A percentile compares a stretch with the other conserved stretches of the same genome.
Evolutionary conservation across 2,329 filamentous ascomycete species (phyloP).

Genomic region (Colletotrichum gigasporum): DNA sequence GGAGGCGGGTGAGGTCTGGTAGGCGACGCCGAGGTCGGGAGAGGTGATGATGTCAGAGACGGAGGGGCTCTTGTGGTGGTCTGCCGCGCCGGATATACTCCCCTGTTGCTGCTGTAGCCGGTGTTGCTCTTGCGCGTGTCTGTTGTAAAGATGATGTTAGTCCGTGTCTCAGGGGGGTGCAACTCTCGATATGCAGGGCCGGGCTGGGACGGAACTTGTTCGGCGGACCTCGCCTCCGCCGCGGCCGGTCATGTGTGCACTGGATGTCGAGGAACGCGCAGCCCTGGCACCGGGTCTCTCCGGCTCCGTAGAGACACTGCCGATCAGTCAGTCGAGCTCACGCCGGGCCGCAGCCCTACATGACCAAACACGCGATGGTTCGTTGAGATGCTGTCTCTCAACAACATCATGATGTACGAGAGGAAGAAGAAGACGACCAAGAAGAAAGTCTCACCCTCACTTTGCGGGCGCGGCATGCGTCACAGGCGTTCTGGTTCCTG

Average conservation of each 20-base stretch:
- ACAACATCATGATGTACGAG: background rate
- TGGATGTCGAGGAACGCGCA: constrained; percentile 37
- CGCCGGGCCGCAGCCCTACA: background rate
- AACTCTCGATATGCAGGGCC: background rate
- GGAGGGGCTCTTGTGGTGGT: constrained; percentile 4
- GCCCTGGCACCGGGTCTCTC: constrained; percentile 32
- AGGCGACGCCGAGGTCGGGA: constrained; percentile 7
- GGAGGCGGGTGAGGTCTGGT: constrained; percentile 12
- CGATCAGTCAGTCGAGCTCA: background rate
- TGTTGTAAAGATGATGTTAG: constrained; percentile 11
- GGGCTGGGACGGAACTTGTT: constrained; percentile 34
- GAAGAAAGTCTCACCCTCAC: constrained; percentile 34
- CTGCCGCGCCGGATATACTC: background rate
- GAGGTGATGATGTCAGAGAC: constrained; percentile 18
- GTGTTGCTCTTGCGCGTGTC: constrained; percentile 7
- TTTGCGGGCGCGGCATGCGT: constrained; percentile 40
- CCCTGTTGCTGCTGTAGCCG: background rate
- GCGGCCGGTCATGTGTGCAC: constrained; percentile 39
- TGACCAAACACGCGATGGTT: constrained; percentile 8
- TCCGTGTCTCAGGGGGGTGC: background rate
- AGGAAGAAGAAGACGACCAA: background rate
- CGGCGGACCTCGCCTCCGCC: constrained; percentile 38
- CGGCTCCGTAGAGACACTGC: constrained; percentile 33
- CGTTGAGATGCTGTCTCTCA: too few relatives aligned
- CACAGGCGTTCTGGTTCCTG: constrained; percentile 41